Evolutionary conservation across 768 basidiomycete genomes (phyloP).

Genomic region (Lepiota brunneoincarnata): DNA sequence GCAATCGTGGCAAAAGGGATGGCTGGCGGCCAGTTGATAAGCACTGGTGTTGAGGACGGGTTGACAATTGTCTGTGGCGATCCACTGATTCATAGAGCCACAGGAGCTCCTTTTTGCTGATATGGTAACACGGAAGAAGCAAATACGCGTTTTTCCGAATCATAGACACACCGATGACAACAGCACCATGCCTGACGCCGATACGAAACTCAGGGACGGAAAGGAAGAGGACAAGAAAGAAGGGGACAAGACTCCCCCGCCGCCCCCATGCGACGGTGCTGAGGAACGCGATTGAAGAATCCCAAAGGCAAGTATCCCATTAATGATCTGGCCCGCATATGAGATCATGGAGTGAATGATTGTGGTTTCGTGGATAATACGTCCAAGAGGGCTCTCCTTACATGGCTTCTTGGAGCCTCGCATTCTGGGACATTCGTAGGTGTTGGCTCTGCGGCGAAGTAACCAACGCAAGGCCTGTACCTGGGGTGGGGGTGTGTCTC

Average conservation of each 20-base stretch:
- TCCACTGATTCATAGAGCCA: too few relatives aligned
- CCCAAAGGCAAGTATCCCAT: slow-evolving; percentile 47
- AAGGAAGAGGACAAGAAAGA: slow-evolving; percentile 42
- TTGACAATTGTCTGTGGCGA: too few relatives aligned
- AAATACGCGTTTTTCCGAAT: too few relatives aligned
- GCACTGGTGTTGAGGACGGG: too few relatives aligned
- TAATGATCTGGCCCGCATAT: neutral
- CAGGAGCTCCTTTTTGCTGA: too few relatives aligned
- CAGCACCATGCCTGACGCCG: slow-evolving; percentile 66
- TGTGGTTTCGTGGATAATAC: slow-evolving; percentile 46
- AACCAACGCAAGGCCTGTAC: slow-evolving; percentile 45
- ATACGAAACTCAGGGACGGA: slow-evolving; percentile 58
- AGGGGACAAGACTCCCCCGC: slow-evolving; percentile 37
- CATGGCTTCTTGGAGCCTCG: slow-evolving; percentile 59
- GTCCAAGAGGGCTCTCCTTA: slow-evolving; percentile 54
- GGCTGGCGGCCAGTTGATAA: too few relatives aligned
- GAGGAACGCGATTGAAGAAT: slow-evolving; percentile 67
- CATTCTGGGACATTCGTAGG: slow-evolving; percentile 61
- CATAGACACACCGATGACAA: too few relatives aligned
- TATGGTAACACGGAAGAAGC: too few relatives aligned
- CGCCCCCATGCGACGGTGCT: slow-evolving; percentile 58
- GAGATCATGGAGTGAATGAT: too few relatives aligned
- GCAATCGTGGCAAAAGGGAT: too few relatives aligned
- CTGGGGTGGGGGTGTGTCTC: slow-evolving; percentile 89
- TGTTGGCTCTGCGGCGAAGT: slow-evolving; percentile 50